A percentile compares a stretch with the other conserved stretches of the same genome.
phyloP scores from a whole-genome alignment of 2,329 filamentous ascomycete genomes.

The Penicillium sp. region DNA sequence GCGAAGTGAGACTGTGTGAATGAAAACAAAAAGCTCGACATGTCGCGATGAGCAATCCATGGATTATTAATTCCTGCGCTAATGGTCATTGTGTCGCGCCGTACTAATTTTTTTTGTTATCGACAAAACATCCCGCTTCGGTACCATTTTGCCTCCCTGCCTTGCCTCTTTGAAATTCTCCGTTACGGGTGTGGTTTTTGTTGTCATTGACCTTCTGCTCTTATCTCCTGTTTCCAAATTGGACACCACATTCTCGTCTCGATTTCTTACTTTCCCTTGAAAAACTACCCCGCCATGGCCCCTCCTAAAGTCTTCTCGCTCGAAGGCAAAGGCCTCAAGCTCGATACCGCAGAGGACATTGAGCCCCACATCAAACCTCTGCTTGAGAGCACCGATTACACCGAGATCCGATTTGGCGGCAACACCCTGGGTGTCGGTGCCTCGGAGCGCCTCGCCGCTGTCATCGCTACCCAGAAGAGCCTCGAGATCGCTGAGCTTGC shows the following conservation, averaged over 20 bases:
- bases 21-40: not conserved
- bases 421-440: conserved; percentile 92
- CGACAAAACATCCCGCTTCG: conserved; percentile 15
- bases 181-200: conserved; percentile 4
- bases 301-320: conserved; percentile 70
- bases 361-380: conserved; percentile 78
- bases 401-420: conserved; percentile 81
- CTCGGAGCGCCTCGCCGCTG: conserved; percentile 77
- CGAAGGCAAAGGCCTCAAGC: conserved; percentile 87
- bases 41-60: conserved; percentile 9
- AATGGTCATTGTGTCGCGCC: conserved; percentile 19
- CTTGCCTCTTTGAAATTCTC: conserved; percentile 6
- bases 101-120: conserved; percentile 24
- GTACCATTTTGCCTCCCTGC: conserved; percentile 11
- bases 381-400: conserved; percentile 63
- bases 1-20: conserved; percentile 3
- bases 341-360: conserved; percentile 83
- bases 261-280: conserved; percentile 16
- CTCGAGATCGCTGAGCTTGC: conserved; percentile 83
- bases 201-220: not conserved
- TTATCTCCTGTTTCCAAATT: not conserved
- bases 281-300: conserved; percentile 49
- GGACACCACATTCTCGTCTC: not conserved
- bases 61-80: conserved; percentile 24
- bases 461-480: conserved; percentile 79